Conservation (phyloP, 108 stramenopile species). For the Nitzschia putrida region DNA sequence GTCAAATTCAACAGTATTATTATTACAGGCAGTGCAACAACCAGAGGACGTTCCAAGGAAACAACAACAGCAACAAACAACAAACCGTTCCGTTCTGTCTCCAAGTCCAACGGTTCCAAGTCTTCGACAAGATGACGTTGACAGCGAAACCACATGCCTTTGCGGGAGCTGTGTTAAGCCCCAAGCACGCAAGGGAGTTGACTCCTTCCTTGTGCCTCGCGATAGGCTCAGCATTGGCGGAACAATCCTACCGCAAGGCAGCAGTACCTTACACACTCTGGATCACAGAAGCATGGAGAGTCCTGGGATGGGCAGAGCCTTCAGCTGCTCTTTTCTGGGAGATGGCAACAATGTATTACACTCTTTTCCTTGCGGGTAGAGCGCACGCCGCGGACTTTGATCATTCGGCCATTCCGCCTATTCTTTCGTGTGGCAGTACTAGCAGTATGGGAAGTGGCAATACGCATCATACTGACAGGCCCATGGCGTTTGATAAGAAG, state of each 20-base stretch:
- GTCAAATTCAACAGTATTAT: too few species aligned
- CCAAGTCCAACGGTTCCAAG: background rate
- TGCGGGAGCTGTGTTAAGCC: slow-evolving; percentile 72
- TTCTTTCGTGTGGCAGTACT: slow-evolving; percentile 80
- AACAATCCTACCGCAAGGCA: slow-evolving; percentile 50
- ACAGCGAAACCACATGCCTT: slow-evolving; percentile 85
- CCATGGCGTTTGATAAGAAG: slow-evolving; percentile 41
- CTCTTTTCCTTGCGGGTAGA: slow-evolving; percentile 71
- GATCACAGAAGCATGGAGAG: slow-evolving; percentile 92
- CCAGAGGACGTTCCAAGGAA: too few species aligned
- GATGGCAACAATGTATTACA: slow-evolving; percentile 94
- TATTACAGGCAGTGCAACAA: too few species aligned
- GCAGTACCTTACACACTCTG: slow-evolving; percentile 76
- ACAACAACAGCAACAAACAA: too few species aligned
- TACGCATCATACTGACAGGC: slow-evolving; percentile 38
- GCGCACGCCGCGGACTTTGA: slow-evolving; percentile 49
- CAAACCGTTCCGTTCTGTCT: too few species aligned
- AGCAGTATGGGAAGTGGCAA: slow-evolving; percentile 78
- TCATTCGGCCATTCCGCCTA: slow-evolving; percentile 63
- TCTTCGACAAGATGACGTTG: slow-evolving; percentile 29
- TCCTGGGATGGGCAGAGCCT: slow-evolving; percentile 86
- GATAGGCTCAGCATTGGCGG: slow-evolving; percentile 61
- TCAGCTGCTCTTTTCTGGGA: slow-evolving; percentile 93
- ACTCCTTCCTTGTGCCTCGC: slow-evolving; percentile 62
- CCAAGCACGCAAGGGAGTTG: slow-evolving; percentile 77